These are phyloP conservation scores for Colletotrichum sp. DNA, from an alignment of 2,329 filamentous ascomycete genomes.

Conservation along the genomic window DNA sequence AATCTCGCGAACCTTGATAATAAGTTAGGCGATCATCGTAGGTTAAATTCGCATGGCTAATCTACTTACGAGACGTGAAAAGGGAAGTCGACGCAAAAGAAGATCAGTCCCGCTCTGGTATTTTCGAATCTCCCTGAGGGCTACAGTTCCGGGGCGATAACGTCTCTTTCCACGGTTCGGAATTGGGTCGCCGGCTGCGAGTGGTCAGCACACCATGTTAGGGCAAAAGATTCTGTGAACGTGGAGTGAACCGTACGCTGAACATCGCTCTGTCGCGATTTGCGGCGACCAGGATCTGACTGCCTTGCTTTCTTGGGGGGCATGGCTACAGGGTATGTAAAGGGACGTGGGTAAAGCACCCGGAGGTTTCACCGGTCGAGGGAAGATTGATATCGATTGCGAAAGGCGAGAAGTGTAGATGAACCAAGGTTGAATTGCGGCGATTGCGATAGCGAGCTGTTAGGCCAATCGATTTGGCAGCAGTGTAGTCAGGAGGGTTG, in stretches of 20 bases:
- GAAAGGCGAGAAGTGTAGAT: not conserved
- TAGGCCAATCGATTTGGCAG: not conserved
- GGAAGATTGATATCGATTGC: not conserved
- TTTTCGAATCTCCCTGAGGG: slow-evolving; percentile 87
- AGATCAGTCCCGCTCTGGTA: slow-evolving; percentile 92
- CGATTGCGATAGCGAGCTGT: not conserved
- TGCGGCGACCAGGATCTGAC: slow-evolving; percentile 23
- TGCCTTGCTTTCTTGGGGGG: slow-evolving; percentile 15
- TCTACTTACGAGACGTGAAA: slow-evolving; percentile 71
- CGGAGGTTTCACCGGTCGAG: not conserved
- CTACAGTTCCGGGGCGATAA: slow-evolving; percentile 81
- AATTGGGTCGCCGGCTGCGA: slow-evolving; percentile 73
- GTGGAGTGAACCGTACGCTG: slow-evolving; percentile 37
- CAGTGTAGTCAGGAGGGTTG: not conserved
- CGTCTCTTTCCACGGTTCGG: slow-evolving; percentile 66
- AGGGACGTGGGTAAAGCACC: not conserved
- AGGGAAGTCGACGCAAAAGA: slow-evolving; percentile 80
- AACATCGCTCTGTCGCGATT: slow-evolving; percentile 43
- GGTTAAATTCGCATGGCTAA: not conserved
- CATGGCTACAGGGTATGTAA: not conserved
- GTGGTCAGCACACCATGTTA: not conserved
- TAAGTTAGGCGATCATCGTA: not conserved
- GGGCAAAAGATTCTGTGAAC: not conserved
- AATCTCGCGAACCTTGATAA: slow-evolving; percentile 70
- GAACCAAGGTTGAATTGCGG: not conserved